These are phyloP conservation scores for Cyclotella choctawhatcheeana DNA, from an alignment of 108 stramenopile species.

Conservation along the genomic window DNA sequence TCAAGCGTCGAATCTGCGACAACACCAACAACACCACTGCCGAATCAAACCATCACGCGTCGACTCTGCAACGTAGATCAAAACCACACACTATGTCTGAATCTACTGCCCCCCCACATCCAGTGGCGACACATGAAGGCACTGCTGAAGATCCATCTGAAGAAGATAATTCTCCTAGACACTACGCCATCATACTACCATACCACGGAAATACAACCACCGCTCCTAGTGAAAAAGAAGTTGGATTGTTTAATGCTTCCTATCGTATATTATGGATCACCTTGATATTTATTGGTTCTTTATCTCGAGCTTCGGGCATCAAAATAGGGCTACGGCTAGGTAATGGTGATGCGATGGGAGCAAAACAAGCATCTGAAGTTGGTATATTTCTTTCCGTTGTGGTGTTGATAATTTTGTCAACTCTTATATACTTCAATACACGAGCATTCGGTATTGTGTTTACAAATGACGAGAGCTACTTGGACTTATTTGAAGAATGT, in stretches of 20 bases:
- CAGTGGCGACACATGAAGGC: too few species aligned
- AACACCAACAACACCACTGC: too few species aligned
- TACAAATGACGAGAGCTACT: slow-evolving; percentile 68
- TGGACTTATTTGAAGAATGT: slow-evolving; percentile 69
- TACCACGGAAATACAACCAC: too few species aligned
- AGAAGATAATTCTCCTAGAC: too few species aligned
- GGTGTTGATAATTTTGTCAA: slow-evolving; percentile 48
- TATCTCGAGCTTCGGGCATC: slow-evolving; percentile 58
- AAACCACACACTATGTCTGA: too few species aligned
- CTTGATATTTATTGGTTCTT: slow-evolving; percentile 66
- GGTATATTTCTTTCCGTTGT: slow-evolving; percentile 54
- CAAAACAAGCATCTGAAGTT: slow-evolving; percentile 63
- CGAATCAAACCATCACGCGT: too few species aligned
- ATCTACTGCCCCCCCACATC: too few species aligned
- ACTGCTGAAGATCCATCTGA: too few species aligned
- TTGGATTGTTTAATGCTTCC: slow-evolving; percentile 87
- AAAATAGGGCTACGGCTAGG: slow-evolving; percentile 52
- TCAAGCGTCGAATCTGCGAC: too few species aligned
- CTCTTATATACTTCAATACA: slow-evolving; percentile 52
- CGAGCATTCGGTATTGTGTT: slow-evolving; percentile 72
- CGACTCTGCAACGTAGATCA: too few species aligned
- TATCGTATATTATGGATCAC: slow-evolving; percentile 91
- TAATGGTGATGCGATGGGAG: slow-evolving; percentile 55
- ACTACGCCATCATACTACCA: too few species aligned
- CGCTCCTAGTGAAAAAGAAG: slow-evolving; percentile 70